Conservation (phyloP, 2,329 filamentous ascomycete genomes). For the Diplocarpon mali region DNA sequence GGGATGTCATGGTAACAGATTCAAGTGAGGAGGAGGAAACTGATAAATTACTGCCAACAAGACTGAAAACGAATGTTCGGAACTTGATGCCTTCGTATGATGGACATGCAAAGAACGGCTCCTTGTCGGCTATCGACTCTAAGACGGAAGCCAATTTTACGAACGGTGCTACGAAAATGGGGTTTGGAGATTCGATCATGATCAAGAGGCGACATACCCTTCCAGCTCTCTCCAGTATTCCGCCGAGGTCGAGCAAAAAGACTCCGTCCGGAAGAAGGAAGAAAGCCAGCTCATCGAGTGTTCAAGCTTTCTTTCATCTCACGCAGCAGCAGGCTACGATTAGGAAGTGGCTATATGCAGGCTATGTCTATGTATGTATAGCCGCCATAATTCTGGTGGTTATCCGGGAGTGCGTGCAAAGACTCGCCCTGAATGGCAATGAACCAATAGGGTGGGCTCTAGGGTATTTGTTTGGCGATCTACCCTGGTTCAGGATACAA, state of each 20-base stretch:
- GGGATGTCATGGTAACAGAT: constrained; percentile 13
- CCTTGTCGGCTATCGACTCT: constrained; percentile 18
- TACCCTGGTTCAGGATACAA: constrained; percentile 59
- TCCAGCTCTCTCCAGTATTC: constrained; percentile 31
- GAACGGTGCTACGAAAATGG: constrained; percentile 7
- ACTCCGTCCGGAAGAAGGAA: constrained; percentile 57
- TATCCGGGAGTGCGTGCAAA: constrained; percentile 58
- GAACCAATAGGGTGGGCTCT: constrained; percentile 92
- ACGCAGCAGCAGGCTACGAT: constrained; percentile 66
- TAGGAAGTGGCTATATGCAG: constrained; percentile 76
- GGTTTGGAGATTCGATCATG: constrained; percentile 29
- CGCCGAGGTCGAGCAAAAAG: constrained; percentile 26
- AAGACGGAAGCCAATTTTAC: constrained; percentile 6
- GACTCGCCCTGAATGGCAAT: constrained; percentile 53
- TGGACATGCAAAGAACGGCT: constrained; percentile 11
- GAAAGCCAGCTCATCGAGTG: constrained; percentile 49
- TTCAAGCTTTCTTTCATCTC: constrained; percentile 67
- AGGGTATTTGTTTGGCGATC: constrained; percentile 76
- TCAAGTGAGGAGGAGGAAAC: constrained; percentile 19
- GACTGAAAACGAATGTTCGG: constrained; percentile 12
- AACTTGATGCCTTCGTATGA: constrained; percentile 9
- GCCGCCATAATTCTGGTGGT: constrained; percentile 55
- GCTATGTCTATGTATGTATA: constrained; percentile 63
- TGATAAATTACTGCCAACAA: constrained; percentile 2
- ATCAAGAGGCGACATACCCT: constrained; percentile 38